These are phyloP conservation scores for Mucor indicus DNA, from an alignment of 371 early-diverging fungal species.

Conservation along the genomic window DNA sequence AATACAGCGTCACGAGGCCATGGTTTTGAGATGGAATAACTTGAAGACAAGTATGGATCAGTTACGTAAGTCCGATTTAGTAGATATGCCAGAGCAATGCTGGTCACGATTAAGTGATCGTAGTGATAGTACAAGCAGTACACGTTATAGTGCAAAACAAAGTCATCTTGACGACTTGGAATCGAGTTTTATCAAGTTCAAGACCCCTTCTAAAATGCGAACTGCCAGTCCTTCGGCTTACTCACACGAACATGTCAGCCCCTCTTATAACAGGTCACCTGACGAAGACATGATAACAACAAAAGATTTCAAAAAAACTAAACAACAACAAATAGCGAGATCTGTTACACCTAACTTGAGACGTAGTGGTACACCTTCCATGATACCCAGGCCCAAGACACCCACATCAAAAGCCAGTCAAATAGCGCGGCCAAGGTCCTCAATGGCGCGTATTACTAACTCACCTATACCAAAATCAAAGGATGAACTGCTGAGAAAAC, in stretches of 20 bases:
- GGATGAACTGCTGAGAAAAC: too few relatives aligned
- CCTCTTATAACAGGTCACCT: too few relatives aligned
- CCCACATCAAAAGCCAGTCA: constrained; percentile 8
- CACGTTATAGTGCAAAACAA: too few relatives aligned
- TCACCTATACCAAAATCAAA: too few relatives aligned
- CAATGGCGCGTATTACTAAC: constrained; percentile 16
- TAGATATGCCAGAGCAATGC: constrained; percentile 49
- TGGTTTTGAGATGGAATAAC: constrained; percentile 51
- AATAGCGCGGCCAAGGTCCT: constrained; percentile 24
- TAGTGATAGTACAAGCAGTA: constrained; percentile 27
- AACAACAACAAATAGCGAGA: too few relatives aligned
- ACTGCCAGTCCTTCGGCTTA: too few relatives aligned
- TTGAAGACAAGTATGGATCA: constrained; percentile 54
- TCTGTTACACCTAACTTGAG: constrained; percentile 16
- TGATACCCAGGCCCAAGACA: constrained; percentile 33
- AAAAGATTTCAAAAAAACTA: too few relatives aligned
- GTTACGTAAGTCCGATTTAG: constrained; percentile 45
- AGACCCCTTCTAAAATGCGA: too few relatives aligned
- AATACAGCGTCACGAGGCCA: constrained; percentile 43
- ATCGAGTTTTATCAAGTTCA: too few relatives aligned
- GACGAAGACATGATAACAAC: too few relatives aligned
- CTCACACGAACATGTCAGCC: too few relatives aligned
- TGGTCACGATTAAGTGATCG: constrained; percentile 37
- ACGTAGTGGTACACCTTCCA: constrained; percentile 24
- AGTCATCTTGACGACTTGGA: too few relatives aligned